Base-by-base conservation (phyloP, 148 eudicot species). In the Drosera capensis region DNA sequence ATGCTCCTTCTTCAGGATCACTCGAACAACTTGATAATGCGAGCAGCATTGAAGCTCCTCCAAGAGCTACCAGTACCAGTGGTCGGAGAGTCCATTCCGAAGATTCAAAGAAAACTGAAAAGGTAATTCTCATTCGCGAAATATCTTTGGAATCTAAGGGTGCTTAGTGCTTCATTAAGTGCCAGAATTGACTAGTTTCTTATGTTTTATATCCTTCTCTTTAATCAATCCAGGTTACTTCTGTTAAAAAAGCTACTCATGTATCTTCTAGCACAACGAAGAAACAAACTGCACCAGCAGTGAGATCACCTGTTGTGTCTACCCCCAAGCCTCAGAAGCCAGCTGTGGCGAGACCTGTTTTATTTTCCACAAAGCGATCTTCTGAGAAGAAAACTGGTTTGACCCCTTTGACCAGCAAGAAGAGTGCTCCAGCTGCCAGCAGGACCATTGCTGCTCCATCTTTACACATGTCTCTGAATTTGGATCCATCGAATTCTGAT, bases 391-490 rank as follows among this genome's bases (percentile, higher is more conserved):
- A 57, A 44, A 63, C 60, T 48, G 45, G 58, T 17, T 49, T 62
- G 42, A 57, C 71, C 44, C 61, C 68, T 7, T 31, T 56, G 26
- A 57, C 49, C 48, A 58, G 59, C 68, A 82, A 71, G 63, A 66
- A 44, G 62, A 40, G 43, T 34, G 28, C 57, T 21, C 36, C 35
- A 24, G 70, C 59, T 44, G 74, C 73, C 57, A 75, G 49, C 63
- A 70, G 50, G 59, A 66, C 57, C 64, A 19, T 51, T 8, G 46
- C 67, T 43, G 73, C 99, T 24, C 60, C 78, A 46, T 74, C 94
- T 16, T 54, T 81, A 51, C 80, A 85, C 60, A 81, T 70, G 77
- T 92, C 99, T 50, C 62, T 78, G 23, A 76, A 66, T 56, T 52
- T 61, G 30, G 79, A 52, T 36, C 63, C 80, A 8, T 30, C 76